Base-by-base conservation (phyloP, 1,284 basidiomycete genomes). In the Trichosporon coremiiforme region DNA sequence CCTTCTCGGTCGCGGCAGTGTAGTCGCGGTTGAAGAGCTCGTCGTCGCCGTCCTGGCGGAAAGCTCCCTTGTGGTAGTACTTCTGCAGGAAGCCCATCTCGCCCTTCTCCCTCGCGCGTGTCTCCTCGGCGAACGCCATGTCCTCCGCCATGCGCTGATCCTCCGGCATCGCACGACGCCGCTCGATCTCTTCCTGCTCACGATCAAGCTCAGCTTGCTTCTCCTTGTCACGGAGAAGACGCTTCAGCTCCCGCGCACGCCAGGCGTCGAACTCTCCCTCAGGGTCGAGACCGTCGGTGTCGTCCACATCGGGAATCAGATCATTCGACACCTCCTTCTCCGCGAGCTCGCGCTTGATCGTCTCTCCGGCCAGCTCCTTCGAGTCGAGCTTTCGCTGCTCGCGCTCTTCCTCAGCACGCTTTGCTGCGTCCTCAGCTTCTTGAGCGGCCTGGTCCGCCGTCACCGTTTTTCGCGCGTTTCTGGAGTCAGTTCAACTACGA, bases 21-120 rank as follows among this genome's bases (percentile, higher is more conserved):
- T 87, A 98, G 83, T 99, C 95, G 80, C 91, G 90, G 77, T 88
- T 88, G 76, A 98, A 88, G 73, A 99, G 89, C 66, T 98, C 94
- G 75, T 90, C 89, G 83, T 98, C 96, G 90, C 94, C 79, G 71
- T 91, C 93, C 87, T 93, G 93, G 83, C 97, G 95, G 87, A 99
- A 99, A 70, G 95, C 95, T 77, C 97, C 97, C 85, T 98, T 98
- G 86, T 99, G 97, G 89, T 95, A 98, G 82, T 98, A 99, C 84
- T 97, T 98, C 82, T 99, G 95, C 77, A 98, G 84, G 85, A 99
- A 98, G 77, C 90, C 92, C 81, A 95, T 92, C 73, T 92, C 87
- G 2, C 93, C 76, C 71, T 82, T 82, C 64, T 83, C 82, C 67
- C 73, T 78, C 67, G 91, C 90, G 67, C 95, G 86, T 50, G 88